Evolutionary conservation across 176 grass and related monocot species (phyloP).

Genomic region (Tillandsia leiboldiana): DNA sequence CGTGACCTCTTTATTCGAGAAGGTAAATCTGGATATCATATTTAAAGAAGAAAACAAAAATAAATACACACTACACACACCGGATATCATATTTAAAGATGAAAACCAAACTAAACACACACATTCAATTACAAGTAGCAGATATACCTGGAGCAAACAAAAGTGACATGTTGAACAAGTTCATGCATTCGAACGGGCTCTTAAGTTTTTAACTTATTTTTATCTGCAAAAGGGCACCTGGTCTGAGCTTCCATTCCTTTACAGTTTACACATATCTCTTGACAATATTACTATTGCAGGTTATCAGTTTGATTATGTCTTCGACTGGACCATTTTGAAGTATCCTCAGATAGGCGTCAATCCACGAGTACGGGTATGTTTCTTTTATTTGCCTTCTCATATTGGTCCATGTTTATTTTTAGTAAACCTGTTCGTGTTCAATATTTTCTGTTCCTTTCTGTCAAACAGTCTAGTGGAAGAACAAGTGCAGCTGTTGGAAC

Average conservation of each 20-base stretch:
- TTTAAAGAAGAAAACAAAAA: too few species aligned
- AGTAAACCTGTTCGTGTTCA: not conserved
- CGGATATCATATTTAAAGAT: too few species aligned
- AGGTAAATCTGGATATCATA: slow-evolving; percentile 20
- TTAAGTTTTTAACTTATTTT: not conserved
- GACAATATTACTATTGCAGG: slow-evolving; percentile 25
- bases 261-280: not conserved
- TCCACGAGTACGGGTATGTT: slow-evolving; percentile 35
- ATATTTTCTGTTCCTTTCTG: slow-evolving; percentile 8
- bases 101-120: too few species aligned
- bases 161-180: too few species aligned
- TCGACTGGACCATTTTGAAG: slow-evolving; percentile 82
- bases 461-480: slow-evolving; percentile 35
- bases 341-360: slow-evolving; percentile 62
- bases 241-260: not conserved
- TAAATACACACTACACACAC: too few species aligned
- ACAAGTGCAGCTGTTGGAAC: slow-evolving; percentile 36
- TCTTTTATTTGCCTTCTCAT: not conserved
- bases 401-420: slow-evolving; percentile 5
- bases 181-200: not conserved
- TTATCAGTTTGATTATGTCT: slow-evolving; percentile 65
- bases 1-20: slow-evolving; percentile 69
- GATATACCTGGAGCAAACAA: too few species aligned
- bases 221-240: not conserved
- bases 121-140: too few species aligned